phyloP scores from a whole-genome alignment of 306 rosid species.

The Pyrus communis region DNA sequence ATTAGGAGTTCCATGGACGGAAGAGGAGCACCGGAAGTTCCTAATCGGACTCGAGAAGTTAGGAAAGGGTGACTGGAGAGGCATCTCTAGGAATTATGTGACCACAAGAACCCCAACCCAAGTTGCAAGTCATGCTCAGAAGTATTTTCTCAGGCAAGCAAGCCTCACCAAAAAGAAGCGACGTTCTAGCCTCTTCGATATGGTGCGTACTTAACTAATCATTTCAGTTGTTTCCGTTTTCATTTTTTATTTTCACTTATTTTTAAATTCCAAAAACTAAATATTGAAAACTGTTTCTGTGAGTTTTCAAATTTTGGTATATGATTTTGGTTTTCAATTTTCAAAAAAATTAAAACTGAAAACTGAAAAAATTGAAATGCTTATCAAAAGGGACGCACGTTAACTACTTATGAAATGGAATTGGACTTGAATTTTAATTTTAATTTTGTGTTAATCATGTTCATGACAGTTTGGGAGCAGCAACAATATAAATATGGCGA shows the following conservation, averaged over 20 bases:
- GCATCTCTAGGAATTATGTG: slow-evolving; percentile 70
- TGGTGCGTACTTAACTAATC: slow-evolving; percentile 20
- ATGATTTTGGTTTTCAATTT: no score
- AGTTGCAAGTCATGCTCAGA: slow-evolving; percentile 97
- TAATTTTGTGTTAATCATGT: neutral
- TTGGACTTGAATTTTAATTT: neutral
- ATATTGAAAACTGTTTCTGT: no score
- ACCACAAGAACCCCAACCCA: slow-evolving; percentile 89
- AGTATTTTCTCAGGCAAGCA: slow-evolving; percentile 63
- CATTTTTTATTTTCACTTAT: no score
- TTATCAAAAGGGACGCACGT: no score
- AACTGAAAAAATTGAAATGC: no score
- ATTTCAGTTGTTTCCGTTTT: neutral
- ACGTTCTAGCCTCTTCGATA: slow-evolving; percentile 84
- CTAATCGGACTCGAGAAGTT: slow-evolving; percentile 75
- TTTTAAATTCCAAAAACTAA: no score
- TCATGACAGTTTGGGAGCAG: slow-evolving; percentile 41
- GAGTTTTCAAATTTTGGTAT: no score
- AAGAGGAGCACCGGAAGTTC: slow-evolving; percentile 79
- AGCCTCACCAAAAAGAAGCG: slow-evolving; percentile 51
- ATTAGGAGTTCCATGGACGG: slow-evolving; percentile 89
- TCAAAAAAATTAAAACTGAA: no score
- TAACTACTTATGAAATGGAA: no score
- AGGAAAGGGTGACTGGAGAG: slow-evolving; percentile 95
- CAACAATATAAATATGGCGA: neutral